phyloP scores from a whole-genome alignment of 192 early-diverging fungal species.

The Kickxella alabastrina region DNA sequence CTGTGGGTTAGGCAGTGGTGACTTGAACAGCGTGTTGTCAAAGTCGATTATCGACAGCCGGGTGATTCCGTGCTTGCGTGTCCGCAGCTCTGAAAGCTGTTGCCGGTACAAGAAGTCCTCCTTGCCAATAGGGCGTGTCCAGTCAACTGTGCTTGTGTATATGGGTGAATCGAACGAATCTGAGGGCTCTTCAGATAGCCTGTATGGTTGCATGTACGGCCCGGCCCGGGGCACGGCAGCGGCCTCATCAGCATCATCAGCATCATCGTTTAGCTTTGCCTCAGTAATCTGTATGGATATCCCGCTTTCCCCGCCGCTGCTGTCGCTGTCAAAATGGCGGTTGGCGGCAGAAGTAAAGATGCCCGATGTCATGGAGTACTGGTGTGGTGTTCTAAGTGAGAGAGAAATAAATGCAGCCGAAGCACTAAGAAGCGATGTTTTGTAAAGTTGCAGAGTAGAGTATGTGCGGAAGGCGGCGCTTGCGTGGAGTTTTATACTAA shows the following conservation, averaged over 20 bases:
- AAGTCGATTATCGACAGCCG: slow-evolving; percentile 59
- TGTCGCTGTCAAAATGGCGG: slow-evolving; percentile 1
- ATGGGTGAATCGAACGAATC: slow-evolving; percentile 4
- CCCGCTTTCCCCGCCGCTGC: slow-evolving; percentile 2
- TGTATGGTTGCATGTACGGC: neutral
- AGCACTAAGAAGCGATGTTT: neutral
- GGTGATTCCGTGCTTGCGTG: slow-evolving; percentile 20
- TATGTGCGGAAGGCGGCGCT: neutral
- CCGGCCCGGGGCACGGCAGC: neutral
- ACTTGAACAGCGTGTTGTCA: slow-evolving; percentile 64
- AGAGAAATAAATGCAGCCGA: slow-evolving; percentile 3
- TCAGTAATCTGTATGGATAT: slow-evolving; percentile 1
- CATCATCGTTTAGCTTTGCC: neutral
- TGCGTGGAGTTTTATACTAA: slow-evolving; percentile 5
- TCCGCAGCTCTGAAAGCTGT: slow-evolving; percentile 34
- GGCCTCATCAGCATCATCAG: neutral
- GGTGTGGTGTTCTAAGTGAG: neutral
- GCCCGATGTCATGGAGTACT: neutral
- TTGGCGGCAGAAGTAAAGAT: neutral
- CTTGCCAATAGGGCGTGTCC: slow-evolving; percentile 24
- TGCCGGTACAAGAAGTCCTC: slow-evolving; percentile 44
- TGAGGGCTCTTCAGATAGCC: neutral
- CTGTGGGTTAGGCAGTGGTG: slow-evolving; percentile 57
- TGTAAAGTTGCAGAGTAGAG: neutral
- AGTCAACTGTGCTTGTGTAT: slow-evolving; percentile 38